A percentile compares a stretch with the other conserved stretches of the same genome.
Evolutionary conservation across 192 early-diverging fungal species (phyloP).

Genomic region (Polychytrium aggregatum): DNA sequence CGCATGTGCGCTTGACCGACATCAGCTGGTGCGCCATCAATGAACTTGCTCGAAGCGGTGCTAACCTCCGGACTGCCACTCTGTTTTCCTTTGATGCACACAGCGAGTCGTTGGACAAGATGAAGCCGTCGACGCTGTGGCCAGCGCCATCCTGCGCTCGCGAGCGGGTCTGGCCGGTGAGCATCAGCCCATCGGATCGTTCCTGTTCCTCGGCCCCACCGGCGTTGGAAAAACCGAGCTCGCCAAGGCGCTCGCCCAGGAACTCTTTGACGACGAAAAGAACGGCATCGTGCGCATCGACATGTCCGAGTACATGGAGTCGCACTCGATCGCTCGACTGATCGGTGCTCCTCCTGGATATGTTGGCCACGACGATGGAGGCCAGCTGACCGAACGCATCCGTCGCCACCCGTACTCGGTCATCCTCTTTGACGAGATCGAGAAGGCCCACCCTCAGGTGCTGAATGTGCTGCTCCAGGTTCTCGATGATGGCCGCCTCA

Average conservation of each 20-base stretch:
- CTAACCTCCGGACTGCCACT: too few relatives aligned
- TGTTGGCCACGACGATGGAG: slow-evolving; percentile 92
- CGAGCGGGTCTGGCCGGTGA: slow-evolving; percentile 78
- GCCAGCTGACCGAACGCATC: slow-evolving; percentile 89
- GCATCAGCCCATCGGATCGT: slow-evolving; percentile 74
- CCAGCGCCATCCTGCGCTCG: slow-evolving; percentile 80
- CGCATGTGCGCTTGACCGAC: too few relatives aligned
- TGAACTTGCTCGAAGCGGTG: too few relatives aligned
- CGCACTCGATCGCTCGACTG: slow-evolving; percentile 73
- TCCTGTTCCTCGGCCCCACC: slow-evolving; percentile 94
- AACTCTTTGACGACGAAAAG: slow-evolving; percentile 97
- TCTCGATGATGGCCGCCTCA: slow-evolving; percentile 92
- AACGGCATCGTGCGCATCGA: slow-evolving; percentile 93
- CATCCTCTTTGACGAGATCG: slow-evolving; percentile 95
- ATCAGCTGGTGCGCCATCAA: too few relatives aligned
- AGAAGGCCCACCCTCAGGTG: slow-evolving; percentile 90
- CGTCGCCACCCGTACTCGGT: slow-evolving; percentile 86
- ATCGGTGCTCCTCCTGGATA: slow-evolving; percentile 96
- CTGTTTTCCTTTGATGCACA: too few relatives aligned
- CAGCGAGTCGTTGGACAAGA: slow-evolving; percentile 91
- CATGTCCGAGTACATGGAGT: slow-evolving; percentile 98
- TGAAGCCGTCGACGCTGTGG: slow-evolving; percentile 78
- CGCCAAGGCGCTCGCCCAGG: slow-evolving; percentile 46
- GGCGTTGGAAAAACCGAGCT: slow-evolving; percentile 84
- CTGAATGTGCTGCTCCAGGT: slow-evolving; percentile 90